These are phyloP conservation scores for Diaporthe aspalathi DNA, from an alignment of 2,329 filamentous ascomycete genomes.

Conservation along the genomic window DNA sequence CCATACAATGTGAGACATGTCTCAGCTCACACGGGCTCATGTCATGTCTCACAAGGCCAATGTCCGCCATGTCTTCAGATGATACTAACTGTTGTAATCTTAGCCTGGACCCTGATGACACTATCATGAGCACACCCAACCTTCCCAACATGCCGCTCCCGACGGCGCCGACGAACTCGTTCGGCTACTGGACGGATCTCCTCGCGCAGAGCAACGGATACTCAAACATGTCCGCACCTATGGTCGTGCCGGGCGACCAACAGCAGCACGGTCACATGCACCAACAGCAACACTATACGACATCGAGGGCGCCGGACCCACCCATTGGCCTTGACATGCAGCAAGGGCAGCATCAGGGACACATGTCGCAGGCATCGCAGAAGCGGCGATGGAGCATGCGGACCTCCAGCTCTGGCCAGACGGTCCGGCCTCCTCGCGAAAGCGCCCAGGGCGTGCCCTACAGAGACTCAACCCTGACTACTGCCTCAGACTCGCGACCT, in stretches of 20 bases:
- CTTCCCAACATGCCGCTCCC: conserved; percentile 37
- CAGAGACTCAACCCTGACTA: conserved; percentile 36
- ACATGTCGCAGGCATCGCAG: conserved; percentile 33
- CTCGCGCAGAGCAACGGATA: conserved; percentile 35
- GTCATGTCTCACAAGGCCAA: conserved; percentile 30
- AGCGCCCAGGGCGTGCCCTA: conserved; percentile 31
- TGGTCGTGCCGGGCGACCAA: conserved; percentile 36
- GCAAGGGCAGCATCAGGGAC: conserved; percentile 21
- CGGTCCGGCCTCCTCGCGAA: conserved; percentile 37
- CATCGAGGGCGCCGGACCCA: conserved; percentile 37
- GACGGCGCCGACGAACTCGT: conserved; percentile 38
- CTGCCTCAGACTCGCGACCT: conserved; percentile 36
- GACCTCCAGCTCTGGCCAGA: conserved; percentile 38
- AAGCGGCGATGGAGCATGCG: conserved; percentile 40
- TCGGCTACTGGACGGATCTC: conserved; percentile 40
- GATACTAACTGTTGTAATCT: conserved; percentile 28
- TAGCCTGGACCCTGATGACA: conserved; percentile 40
- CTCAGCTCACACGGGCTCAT: conserved; percentile 28
- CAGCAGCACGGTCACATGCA: conserved; percentile 35
- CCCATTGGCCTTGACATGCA: conserved; percentile 38
- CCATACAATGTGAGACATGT: conserved; percentile 32
- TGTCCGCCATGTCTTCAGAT: not conserved
- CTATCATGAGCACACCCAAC: conserved; percentile 38
- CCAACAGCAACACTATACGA: conserved; percentile 39
- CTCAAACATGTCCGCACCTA: conserved; percentile 33